Evolutionary conservation across 192 early-diverging fungal species (phyloP).

Genomic region (Coemansia sp.): DNA sequence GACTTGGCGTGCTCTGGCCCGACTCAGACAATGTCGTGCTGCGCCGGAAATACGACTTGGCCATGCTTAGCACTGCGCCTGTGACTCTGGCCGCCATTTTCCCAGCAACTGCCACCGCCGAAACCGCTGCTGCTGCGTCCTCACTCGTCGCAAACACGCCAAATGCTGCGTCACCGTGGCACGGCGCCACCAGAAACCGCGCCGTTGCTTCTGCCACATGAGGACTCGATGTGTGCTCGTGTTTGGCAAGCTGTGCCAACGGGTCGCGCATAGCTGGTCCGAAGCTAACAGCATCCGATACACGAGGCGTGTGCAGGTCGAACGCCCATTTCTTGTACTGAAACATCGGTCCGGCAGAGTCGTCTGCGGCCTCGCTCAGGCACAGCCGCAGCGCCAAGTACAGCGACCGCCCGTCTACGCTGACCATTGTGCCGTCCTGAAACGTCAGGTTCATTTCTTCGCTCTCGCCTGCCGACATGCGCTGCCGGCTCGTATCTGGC

Average conservation of each 20-base stretch:
- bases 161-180: conserved; percentile 44
- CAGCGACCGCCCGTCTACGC: conserved; percentile 39
- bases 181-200: conserved; percentile 43
- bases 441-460: conserved; percentile 45
- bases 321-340: conserved; percentile 53
- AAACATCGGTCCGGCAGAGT: conserved; percentile 27
- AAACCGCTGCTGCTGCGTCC: conserved; percentile 29
- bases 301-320: conserved; percentile 25
- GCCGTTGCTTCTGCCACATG: conserved; percentile 35
- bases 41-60: conserved; percentile 46
- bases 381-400: conserved; percentile 45
- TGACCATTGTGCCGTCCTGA: conserved; percentile 39
- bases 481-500: conserved; percentile 5
- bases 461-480: conserved; percentile 9
- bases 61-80: conserved; percentile 38
- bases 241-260: conserved; percentile 27
- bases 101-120: conserved; percentile 44
- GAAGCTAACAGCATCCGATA: conserved; percentile 41
- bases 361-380: conserved; percentile 28
- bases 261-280: conserved; percentile 35
- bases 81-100: conserved; percentile 42
- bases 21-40: background rate
- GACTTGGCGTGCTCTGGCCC: conserved; percentile 1
- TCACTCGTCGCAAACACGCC: conserved; percentile 48
- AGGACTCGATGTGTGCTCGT: conserved; percentile 26